phyloP scores from a whole-genome alignment of 2,329 filamentous ascomycete species.

The Lachnellula cervina region DNA sequence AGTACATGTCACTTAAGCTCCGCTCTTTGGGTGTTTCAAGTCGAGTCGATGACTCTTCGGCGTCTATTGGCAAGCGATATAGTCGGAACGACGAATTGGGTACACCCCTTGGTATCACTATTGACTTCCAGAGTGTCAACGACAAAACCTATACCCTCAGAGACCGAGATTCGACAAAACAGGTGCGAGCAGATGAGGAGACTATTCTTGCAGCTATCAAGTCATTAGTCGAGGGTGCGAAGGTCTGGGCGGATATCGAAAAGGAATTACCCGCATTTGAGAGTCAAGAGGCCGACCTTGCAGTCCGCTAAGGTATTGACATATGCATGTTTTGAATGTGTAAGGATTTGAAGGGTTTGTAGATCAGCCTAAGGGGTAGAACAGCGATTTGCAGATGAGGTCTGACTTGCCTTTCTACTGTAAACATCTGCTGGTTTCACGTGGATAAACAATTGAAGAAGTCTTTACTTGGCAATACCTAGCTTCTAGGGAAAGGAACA shows the following conservation, averaged over 20 bases:
- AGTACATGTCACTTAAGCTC: slow-evolving; percentile 68
- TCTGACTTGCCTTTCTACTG: neutral
- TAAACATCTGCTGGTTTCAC: neutral
- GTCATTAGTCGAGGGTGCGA: slow-evolving; percentile 43
- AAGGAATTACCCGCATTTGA: slow-evolving; percentile 79
- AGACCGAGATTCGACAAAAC: slow-evolving; percentile 85
- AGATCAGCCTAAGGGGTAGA: neutral
- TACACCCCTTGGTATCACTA: slow-evolving; percentile 87
- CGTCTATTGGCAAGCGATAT: slow-evolving; percentile 92
- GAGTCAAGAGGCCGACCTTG: slow-evolving; percentile 54
- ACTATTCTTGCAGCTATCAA: slow-evolving; percentile 71
- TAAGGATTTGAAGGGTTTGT: neutral
- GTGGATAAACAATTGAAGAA: neutral
- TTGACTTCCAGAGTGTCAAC: slow-evolving; percentile 93
- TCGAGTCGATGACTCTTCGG: slow-evolving; percentile 83
- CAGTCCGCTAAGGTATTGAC: neutral
- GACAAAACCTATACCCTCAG: slow-evolving; percentile 82
- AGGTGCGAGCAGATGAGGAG: slow-evolving; percentile 79
- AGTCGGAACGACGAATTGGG: slow-evolving; percentile 93
- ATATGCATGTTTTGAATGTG: too few species aligned
- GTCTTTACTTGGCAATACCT: neutral
- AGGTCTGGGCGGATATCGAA: slow-evolving; percentile 65
- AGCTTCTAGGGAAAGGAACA: neutral
- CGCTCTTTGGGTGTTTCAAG: slow-evolving; percentile 73
- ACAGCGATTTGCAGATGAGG: neutral